Base-by-base conservation (phyloP, 306 rosid genomes). In the Casuarina equisetifolia region DNA sequence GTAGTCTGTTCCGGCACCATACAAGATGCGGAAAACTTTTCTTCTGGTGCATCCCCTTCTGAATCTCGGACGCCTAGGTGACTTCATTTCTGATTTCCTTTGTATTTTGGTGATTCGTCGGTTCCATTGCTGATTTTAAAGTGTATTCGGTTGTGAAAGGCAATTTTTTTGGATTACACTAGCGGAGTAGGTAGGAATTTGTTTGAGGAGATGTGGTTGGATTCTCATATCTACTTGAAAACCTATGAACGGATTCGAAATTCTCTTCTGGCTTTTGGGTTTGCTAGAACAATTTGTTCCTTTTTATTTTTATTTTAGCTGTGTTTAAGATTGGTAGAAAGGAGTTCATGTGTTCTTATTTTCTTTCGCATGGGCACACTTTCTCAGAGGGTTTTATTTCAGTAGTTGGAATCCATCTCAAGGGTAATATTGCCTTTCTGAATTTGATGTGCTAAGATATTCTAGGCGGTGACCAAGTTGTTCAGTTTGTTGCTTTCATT, bases 61-160 rank as follows among this genome's bases (percentile, higher is more conserved):
- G 86, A 91, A 91, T 89, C 92, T 88, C 83, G 78, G 13, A 46
- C 35, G 7, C 89, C 90, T 85, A 87, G 91, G 98, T 92, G 81
- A 20, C n/a, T 85, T 84, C 19, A 0, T 42, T 62, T 51, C 43
- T 20, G 6, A 66, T 58, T 54, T 72, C 45, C 25, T 61, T 35
- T 59, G 54, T 63, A 9, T 32, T 32, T 70, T 51, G 64, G 54
- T 12, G 2, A 36, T 52, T 66, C 19, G 36, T 20, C 35, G 5
- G 3, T 40, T 20, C 10, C 36, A 15, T 40, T 52, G 5, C 45
- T 39, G 1, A 38, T 46, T 40, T 32, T 55, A 64, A 32, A 46
- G 20, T 17, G 40, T 51, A 55, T 66, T 25, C 38, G 42, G 20
- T 45, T 12, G 11, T 36, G 3, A 69, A 54, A 25, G 43, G 81